phyloP scores from a whole-genome alignment of 495 filamentous ascomycete species.

The Aspergillus affinis region DNA sequence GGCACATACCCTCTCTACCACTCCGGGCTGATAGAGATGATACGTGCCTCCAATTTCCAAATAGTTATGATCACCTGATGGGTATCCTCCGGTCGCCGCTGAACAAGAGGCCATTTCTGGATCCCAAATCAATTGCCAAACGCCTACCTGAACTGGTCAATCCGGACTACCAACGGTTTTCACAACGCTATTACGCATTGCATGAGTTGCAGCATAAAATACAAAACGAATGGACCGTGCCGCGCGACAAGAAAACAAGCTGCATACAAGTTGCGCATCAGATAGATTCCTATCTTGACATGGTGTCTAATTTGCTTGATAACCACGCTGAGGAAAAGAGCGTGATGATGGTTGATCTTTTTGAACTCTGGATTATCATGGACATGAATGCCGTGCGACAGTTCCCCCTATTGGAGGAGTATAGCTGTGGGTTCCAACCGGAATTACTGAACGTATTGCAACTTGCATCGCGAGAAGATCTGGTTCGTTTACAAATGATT shows the following conservation, averaged over 20 bases:
- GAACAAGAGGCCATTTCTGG: not conserved
- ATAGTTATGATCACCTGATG: constrained; percentile 25
- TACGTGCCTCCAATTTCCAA: constrained; percentile 39
- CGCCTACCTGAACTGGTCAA: not conserved
- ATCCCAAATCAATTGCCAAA: not conserved
- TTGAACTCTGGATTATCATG: not conserved
- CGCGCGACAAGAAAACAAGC: not conserved
- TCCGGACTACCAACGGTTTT: not conserved
- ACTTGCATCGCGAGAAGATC: constrained; percentile 34
- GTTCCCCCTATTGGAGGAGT: constrained; percentile 35
- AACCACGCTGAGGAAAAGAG: not conserved
- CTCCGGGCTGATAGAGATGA: constrained; percentile 23
- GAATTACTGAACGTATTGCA: constrained; percentile 50
- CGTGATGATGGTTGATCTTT: not conserved
- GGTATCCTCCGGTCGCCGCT: not conserved
- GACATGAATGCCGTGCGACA: not conserved
- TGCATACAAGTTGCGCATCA: not conserved
- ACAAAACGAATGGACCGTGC: not conserved
- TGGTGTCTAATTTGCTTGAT: not conserved
- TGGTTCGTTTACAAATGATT: constrained; percentile 34
- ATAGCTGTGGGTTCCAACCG: constrained; percentile 47
- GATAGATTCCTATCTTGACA: not conserved
- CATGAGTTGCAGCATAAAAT: not conserved
- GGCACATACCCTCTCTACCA: constrained; percentile 39
- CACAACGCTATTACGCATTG: not conserved